These are phyloP conservation scores for Pichia manshurica DNA, from an alignment of 805 yeast species.

Conservation along the genomic window DNA sequence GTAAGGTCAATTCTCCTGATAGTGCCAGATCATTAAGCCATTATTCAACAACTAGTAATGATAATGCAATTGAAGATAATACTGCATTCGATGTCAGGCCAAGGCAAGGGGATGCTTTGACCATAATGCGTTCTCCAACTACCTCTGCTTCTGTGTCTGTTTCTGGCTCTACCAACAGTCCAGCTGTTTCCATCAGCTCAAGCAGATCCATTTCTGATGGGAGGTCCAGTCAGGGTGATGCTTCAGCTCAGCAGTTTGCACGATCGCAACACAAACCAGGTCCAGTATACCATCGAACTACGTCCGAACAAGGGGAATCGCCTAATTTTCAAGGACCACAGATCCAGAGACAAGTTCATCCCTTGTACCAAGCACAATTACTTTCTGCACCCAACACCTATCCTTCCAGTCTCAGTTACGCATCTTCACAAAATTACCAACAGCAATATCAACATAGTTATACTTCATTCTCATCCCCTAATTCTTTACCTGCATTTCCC, in stretches of 20 bases:
- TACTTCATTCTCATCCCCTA: too few relatives aligned
- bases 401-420: too few relatives aligned
- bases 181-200: background rate
- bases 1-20: slow-evolving; percentile 27
- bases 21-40: slow-evolving; percentile 19
- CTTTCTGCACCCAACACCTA: too few relatives aligned
- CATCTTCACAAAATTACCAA: too few relatives aligned
- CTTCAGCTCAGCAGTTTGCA: background rate
- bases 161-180: background rate
- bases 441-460: too few relatives aligned
- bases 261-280: too few relatives aligned
- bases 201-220: background rate
- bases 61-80: background rate
- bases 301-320: too few relatives aligned
- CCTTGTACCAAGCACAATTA: too few relatives aligned
- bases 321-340: too few relatives aligned
- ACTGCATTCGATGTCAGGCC: background rate
- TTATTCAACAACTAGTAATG: background rate
- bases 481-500: background rate
- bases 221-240: background rate
- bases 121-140: background rate
- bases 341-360: too few relatives aligned
- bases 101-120: background rate
- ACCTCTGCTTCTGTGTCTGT: background rate
- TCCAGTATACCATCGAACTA: too few relatives aligned